phyloP scores from a whole-genome alignment of 331 rosid genomes.

The Pyracantha coccinea region DNA sequence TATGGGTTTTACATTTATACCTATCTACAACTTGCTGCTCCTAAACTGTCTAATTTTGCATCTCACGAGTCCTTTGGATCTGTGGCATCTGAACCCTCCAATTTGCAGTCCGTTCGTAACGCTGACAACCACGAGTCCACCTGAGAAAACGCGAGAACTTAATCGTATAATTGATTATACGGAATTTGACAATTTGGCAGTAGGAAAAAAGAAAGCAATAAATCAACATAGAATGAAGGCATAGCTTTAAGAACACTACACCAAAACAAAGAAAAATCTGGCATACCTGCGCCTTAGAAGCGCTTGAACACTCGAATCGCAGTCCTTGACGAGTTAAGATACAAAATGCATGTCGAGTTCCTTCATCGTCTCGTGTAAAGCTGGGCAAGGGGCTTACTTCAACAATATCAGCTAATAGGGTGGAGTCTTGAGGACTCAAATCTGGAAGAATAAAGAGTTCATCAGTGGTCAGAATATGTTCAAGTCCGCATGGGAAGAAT shows the following conservation, averaged over 20 bases:
- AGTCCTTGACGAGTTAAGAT: constrained; percentile 66
- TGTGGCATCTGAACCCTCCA: constrained; percentile 35
- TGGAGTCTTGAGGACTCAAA: constrained; percentile 89
- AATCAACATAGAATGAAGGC: background rate
- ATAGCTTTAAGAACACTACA: no score
- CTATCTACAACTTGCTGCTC: constrained; percentile 19
- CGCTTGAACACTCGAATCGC: constrained; percentile 81
- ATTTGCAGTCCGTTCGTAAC: constrained; percentile 50
- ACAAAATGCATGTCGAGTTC: constrained; percentile 55
- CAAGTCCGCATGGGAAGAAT: background rate
- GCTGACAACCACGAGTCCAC: constrained; percentile 76
- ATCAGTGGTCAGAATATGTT: constrained; percentile 22
- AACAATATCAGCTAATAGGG: constrained; percentile 71
- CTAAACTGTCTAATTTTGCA: constrained; percentile 16
- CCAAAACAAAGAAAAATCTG: background rate
- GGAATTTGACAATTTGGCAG: background rate
- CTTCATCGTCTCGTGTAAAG: constrained; percentile 52
- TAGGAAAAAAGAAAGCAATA: background rate
- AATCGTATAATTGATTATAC: background rate
- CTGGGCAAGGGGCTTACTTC: constrained; percentile 65
- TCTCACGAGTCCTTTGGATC: constrained; percentile 21
- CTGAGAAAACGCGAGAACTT: constrained; percentile 28
- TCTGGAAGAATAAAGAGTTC: constrained; percentile 44
- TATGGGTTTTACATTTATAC: constrained; percentile 4
- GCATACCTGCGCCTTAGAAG: constrained; percentile 67